Percentiles rank a stretch among this genome's conserved stretches.
Evolutionary conservation across 2,329 filamentous ascomycete genomes (phyloP).

Genomic region (Ophiostoma sp.): DNA sequence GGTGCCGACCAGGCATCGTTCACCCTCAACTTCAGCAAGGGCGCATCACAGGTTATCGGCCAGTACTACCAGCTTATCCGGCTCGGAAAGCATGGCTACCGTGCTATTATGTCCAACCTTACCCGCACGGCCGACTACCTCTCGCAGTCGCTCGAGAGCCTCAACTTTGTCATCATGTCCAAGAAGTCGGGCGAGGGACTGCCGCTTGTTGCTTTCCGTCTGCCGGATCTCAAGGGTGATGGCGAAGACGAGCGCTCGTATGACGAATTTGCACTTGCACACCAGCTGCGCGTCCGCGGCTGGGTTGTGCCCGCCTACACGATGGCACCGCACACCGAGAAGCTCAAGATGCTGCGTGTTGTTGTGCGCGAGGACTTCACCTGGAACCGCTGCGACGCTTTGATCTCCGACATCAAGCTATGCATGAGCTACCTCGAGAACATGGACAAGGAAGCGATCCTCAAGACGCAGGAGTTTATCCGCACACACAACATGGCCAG

Average conservation of each 20-base stretch:
- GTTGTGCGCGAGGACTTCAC: constrained; percentile 92
- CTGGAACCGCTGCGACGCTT: constrained; percentile 69
- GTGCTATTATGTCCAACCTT: constrained; percentile 88
- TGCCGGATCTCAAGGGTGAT: constrained; percentile 41
- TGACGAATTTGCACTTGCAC: constrained; percentile 74
- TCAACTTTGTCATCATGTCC: constrained; percentile 87
- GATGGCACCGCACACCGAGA: constrained; percentile 82
- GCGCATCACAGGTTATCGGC: constrained; percentile 87
- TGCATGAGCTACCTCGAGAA: constrained; percentile 65
- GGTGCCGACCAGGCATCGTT: constrained; percentile 93
- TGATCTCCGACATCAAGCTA: constrained; percentile 74
- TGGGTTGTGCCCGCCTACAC: constrained; percentile 97
- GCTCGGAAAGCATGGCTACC: constrained; percentile 86
- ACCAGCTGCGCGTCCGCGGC: constrained; percentile 76
- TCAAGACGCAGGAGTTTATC: constrained; percentile 63
- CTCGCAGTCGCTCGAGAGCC: constrained; percentile 61
- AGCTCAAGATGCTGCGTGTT: constrained; percentile 84
- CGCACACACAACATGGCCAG: constrained; percentile 50
- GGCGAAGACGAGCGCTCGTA: constrained; percentile 47
- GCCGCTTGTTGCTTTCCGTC: constrained; percentile 83
- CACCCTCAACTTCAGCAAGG: constrained; percentile 96
- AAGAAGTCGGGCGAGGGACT: constrained; percentile 71
- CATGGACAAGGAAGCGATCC: constrained; percentile 67
- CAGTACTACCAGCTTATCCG: constrained; percentile 98
- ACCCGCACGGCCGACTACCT: constrained; percentile 88